Conservation (phyloP, 805 yeast species). For the Saccharomycopsis vini region DNA sequence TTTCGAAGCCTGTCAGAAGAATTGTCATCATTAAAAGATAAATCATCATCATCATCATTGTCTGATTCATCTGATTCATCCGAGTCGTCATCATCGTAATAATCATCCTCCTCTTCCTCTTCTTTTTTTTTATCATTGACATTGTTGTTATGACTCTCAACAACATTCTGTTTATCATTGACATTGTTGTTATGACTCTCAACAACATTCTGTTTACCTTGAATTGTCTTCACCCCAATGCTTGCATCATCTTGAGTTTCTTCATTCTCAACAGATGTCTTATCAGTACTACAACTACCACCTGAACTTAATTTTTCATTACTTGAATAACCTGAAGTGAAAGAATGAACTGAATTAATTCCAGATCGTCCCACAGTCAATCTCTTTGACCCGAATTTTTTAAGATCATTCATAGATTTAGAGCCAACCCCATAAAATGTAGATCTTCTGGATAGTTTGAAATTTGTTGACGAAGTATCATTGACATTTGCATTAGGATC, state of each 20-base stretch:
- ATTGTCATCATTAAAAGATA: not conserved
- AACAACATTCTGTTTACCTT: too few relatives aligned
- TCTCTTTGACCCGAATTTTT: too few relatives aligned
- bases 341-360: slow-evolving; percentile 8
- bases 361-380: too few relatives aligned
- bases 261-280: too few relatives aligned
- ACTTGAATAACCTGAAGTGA: slow-evolving; percentile 7
- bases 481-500: too few relatives aligned
- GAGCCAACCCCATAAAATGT: too few relatives aligned
- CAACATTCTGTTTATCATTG: not conserved
- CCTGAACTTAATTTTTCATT: not conserved
- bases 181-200: not conserved
- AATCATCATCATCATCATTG: slow-evolving; percentile 2
- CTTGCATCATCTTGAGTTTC: too few relatives aligned
- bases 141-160: not conserved
- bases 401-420: too few relatives aligned
- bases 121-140: not conserved
- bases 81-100: not conserved
- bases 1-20: not conserved
- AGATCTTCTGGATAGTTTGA: too few relatives aligned
- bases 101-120: not conserved
- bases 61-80: not conserved
- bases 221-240: too few relatives aligned
- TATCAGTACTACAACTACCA: not conserved
- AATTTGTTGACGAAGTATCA: too few relatives aligned